A percentile compares a stretch with the other conserved stretches of the same genome.
Evolutionary conservation across 1,139 yeast species (phyloP).

Genomic region (Nakaseomyces kungkrabaensis): DNA sequence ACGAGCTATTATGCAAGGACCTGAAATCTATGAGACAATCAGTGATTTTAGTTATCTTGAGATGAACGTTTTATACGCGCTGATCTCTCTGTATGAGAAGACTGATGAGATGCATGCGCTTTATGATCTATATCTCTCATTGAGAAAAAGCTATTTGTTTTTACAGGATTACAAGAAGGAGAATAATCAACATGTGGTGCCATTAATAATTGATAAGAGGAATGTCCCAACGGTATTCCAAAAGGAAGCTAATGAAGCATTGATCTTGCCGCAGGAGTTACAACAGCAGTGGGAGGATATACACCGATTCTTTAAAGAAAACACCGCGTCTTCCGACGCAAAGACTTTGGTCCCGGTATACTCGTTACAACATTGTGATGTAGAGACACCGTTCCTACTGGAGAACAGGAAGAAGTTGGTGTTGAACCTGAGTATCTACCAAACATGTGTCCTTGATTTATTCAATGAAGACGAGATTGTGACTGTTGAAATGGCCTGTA

Average conservation of each 20-base stretch:
- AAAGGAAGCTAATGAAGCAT: slow-evolving; percentile 7
- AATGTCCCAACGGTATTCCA: slow-evolving; percentile 15
- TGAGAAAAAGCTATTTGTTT: background rate
- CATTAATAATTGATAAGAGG: slow-evolving; percentile 17
- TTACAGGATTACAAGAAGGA: background rate
- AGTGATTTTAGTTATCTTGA: slow-evolving; percentile 1
- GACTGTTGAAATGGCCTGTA: slow-evolving; percentile 8
- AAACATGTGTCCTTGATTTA: slow-evolving; percentile 20
- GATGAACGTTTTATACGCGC: background rate
- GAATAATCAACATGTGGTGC: slow-evolving; percentile 1
- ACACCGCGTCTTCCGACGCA: slow-evolving; percentile 8
- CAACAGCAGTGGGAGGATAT: slow-evolving; percentile 23
- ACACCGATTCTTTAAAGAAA: slow-evolving; percentile 11
- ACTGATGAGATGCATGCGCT: background rate
- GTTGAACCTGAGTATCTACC: slow-evolving; percentile 22
- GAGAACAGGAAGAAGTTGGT: slow-evolving; percentile 9
- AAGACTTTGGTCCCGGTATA: slow-evolving; percentile 16
- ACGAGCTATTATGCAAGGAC: slow-evolving; percentile 2
- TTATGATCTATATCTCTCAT: background rate
- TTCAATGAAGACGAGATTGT: slow-evolving; percentile 17
- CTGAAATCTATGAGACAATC: background rate
- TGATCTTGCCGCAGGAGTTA: slow-evolving; percentile 15
- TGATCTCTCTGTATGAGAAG: background rate
- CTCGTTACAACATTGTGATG: slow-evolving; percentile 24
- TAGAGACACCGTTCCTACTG: slow-evolving; percentile 16